Evolutionary conservation across 2,329 filamentous ascomycete species (phyloP).

Genomic region (Colletotrichum zoysiae): DNA sequence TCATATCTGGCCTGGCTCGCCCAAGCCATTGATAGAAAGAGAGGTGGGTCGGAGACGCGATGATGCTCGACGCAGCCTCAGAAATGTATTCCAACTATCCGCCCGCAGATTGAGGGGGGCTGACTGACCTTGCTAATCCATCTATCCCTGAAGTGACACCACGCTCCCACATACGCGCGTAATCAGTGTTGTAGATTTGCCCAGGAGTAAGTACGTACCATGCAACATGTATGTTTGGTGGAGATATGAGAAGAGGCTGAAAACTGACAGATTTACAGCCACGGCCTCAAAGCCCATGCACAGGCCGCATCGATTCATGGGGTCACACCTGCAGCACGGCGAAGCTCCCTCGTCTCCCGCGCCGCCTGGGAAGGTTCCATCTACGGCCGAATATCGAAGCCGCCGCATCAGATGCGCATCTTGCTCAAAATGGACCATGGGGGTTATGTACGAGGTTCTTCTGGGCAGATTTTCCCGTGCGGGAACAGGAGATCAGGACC

Average conservation of each 20-base stretch:
- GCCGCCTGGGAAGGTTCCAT: background rate
- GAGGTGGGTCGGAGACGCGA: conserved; percentile 5
- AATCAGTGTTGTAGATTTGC: background rate
- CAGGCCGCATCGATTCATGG: background rate
- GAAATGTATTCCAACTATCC: conserved; percentile 12
- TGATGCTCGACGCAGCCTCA: conserved; percentile 6
- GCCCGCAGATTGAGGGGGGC: conserved; percentile 1
- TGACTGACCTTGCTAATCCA: background rate
- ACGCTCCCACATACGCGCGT: background rate
- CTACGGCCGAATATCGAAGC: conserved; percentile 8
- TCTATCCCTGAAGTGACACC: background rate
- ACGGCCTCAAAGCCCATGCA: background rate
- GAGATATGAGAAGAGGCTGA: conserved; percentile 24
- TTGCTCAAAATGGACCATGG: conserved; percentile 9
- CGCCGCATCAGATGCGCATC: conserved; percentile 15
- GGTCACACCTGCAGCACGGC: background rate
- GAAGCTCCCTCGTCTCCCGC: background rate
- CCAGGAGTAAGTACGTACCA: background rate
- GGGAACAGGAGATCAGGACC: background rate
- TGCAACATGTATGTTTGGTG: conserved; percentile 3
- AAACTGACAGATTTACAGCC: conserved; percentile 28
- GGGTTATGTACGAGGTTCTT: conserved; percentile 23
- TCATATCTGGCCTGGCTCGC: background rate
- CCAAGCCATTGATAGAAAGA: conserved; percentile 5
- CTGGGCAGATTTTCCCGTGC: background rate